phyloP scores from a whole-genome alignment of 192 early-diverging fungal species.

The Mortierella hygrophila region DNA sequence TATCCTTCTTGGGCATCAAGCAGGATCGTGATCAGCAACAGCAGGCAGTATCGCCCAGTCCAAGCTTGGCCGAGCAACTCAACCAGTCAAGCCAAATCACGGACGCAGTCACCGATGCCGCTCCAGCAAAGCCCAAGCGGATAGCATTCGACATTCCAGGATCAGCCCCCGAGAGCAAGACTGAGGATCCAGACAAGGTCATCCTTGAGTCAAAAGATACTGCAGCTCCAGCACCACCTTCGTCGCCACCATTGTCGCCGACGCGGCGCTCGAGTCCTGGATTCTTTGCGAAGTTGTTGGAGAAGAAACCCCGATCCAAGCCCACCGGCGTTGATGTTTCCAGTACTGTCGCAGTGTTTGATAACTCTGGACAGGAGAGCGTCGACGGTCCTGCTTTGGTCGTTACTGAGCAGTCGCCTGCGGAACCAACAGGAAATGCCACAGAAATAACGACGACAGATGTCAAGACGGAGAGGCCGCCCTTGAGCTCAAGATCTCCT shows the following conservation, averaged over 20 bases:
- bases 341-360: not conserved
- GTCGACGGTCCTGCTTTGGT: not conserved
- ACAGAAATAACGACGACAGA: not conserved
- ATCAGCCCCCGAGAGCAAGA: not conserved
- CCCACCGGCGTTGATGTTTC: not conserved
- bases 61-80: not conserved
- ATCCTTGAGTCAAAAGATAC: not conserved
- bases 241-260: constrained; percentile 12
- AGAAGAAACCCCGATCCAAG: constrained; percentile 13
- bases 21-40: constrained; percentile 26
- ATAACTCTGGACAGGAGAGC: not conserved
- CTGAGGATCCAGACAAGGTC: not conserved
- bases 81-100: not conserved
- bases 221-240: not conserved
- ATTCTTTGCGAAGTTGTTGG: constrained; percentile 37
- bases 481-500: constrained; percentile 9
- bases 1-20: constrained; percentile 27
- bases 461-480: not conserved
- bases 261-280: not conserved
- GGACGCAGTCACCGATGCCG: not conserved
- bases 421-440: not conserved
- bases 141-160: constrained; percentile 39
- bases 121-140: constrained; percentile 1
- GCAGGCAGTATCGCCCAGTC: constrained; percentile 6
- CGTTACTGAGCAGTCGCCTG: not conserved